A percentile compares a stretch with the other conserved stretches of the same genome.
phyloP scores from a whole-genome alignment of 148 eudicot genomes.

The Arbutus unedo region DNA sequence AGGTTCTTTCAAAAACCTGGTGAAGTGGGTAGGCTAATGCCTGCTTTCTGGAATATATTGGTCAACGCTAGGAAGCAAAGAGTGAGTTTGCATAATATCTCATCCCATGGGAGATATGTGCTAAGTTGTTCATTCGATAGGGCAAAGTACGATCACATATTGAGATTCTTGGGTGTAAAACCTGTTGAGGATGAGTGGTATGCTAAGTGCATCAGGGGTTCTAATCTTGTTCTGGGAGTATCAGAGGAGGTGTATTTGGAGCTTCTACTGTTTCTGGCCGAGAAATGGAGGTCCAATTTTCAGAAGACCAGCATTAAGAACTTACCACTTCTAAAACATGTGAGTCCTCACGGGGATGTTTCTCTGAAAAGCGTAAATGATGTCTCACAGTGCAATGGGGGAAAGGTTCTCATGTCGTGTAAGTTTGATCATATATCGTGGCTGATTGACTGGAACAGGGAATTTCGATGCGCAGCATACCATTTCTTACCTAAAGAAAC shows the following conservation, averaged over 20 bases:
- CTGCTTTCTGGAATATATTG: constrained; percentile 53
- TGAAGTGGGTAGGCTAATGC: constrained; percentile 54
- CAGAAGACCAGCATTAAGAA: constrained; percentile 28
- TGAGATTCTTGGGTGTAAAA: constrained; percentile 50
- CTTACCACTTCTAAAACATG: constrained; percentile 51
- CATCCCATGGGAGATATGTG: constrained; percentile 58
- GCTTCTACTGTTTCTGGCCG: constrained; percentile 48
- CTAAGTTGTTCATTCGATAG: constrained; percentile 53
- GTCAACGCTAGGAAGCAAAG: constrained; percentile 35
- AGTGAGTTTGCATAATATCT: constrained; percentile 41
- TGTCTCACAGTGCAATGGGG: neutral
- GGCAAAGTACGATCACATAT: constrained; percentile 32
- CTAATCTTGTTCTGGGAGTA: constrained; percentile 49
- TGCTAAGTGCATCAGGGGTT: constrained; percentile 53
- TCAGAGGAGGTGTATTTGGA: constrained; percentile 43
- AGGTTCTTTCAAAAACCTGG: constrained; percentile 51
- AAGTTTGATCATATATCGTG: constrained; percentile 12
- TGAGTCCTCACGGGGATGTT: constrained; percentile 28
- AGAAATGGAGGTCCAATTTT: constrained; percentile 41
- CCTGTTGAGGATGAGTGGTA: constrained; percentile 56
- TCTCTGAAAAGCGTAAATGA: constrained; percentile 32
- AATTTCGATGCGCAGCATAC: constrained; percentile 15
- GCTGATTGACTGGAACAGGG: constrained; percentile 34
- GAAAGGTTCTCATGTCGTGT: constrained; percentile 16
- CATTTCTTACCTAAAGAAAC: constrained; percentile 17